phyloP scores from a whole-genome alignment of 1,284 basidiomycete genomes.

The Schizophyllum amplum region DNA sequence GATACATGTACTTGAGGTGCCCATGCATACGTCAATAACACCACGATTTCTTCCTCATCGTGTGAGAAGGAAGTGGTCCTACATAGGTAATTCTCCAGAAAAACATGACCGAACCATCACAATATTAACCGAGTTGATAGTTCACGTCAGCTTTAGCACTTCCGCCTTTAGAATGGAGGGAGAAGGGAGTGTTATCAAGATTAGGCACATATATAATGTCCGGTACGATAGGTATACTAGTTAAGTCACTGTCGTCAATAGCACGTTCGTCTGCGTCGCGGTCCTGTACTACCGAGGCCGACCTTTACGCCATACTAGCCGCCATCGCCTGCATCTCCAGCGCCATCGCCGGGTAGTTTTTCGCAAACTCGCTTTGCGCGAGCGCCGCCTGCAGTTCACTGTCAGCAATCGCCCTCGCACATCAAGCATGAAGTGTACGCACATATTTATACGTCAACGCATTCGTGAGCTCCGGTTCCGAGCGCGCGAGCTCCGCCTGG shows the following conservation, averaged over 20 bases:
- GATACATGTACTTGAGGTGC: too few species aligned
- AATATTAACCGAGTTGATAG: too few species aligned
- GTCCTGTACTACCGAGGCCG: neutral
- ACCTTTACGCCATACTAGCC: neutral
- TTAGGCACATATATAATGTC: neutral
- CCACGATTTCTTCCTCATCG: too few species aligned
- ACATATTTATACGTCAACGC: slow-evolving; percentile 86
- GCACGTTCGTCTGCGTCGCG: neutral
- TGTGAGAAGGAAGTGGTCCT: too few species aligned
- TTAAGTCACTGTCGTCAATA: neutral
- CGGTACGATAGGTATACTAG: neutral
- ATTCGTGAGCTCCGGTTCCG: slow-evolving; percentile 84
- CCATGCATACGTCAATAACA: too few species aligned
- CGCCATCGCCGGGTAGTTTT: slow-evolving; percentile 80
- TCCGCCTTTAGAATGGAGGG: neutral
- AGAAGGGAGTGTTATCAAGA: neutral
- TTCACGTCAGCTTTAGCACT: too few species aligned
- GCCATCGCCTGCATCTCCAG: slow-evolving; percentile 53
- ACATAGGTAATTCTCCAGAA: too few species aligned
- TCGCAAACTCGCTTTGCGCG: slow-evolving; percentile 76
- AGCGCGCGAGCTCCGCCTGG: slow-evolving; percentile 82
- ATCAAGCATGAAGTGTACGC: slow-evolving; percentile 20
- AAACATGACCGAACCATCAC: too few species aligned
- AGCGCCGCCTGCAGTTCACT: slow-evolving; percentile 52
- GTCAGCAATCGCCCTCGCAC: slow-evolving; percentile 3